Evolutionary conservation across 495 filamentous ascomycete genomes (phyloP).

Genomic region (Baudoinia panamericana): DNA sequence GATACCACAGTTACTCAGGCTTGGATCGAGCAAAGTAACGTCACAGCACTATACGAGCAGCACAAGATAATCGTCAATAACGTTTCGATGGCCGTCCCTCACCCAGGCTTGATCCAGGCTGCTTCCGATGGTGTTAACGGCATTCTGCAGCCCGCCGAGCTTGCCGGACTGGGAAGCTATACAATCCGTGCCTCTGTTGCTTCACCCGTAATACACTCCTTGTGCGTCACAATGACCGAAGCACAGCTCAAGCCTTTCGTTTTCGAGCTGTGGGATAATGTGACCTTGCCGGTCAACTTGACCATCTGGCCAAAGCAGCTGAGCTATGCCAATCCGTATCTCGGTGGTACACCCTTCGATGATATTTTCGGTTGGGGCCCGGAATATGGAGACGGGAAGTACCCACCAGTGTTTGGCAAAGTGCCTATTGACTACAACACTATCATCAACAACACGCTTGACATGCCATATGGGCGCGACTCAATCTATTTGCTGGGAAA

Average conservation of each 20-base stretch:
- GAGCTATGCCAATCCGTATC: conserved; percentile 8
- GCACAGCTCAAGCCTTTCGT: conserved; percentile 49
- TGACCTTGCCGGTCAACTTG: conserved; percentile 26
- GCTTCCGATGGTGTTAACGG: conserved; percentile 44
- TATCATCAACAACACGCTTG: conserved; percentile 38
- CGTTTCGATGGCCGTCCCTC: conserved; percentile 61
- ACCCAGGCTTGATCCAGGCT: conserved; percentile 50
- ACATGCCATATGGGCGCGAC: conserved; percentile 28
- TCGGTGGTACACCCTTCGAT: conserved; percentile 11
- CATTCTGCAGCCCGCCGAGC: conserved; percentile 51
- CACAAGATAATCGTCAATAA: conserved; percentile 50
- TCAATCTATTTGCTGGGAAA: conserved; percentile 53
- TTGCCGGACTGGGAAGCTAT: conserved; percentile 53
- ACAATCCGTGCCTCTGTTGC: conserved; percentile 49
- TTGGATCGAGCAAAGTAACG: conserved; percentile 44
- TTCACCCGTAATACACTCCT: conserved; percentile 51
- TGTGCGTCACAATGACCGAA: conserved; percentile 49
- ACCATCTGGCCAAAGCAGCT: conserved; percentile 25
- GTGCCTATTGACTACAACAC: conserved; percentile 51
- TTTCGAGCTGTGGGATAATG: conserved; percentile 43
- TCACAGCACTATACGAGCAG: conserved; percentile 33
- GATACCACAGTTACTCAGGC: conserved; percentile 49
- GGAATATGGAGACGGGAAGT: conserved; percentile 30
- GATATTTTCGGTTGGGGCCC: conserved; percentile 49
- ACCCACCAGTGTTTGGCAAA: conserved; percentile 52